phyloP scores from a whole-genome alignment of 805 yeast species.

The Candida nemodendra region DNA sequence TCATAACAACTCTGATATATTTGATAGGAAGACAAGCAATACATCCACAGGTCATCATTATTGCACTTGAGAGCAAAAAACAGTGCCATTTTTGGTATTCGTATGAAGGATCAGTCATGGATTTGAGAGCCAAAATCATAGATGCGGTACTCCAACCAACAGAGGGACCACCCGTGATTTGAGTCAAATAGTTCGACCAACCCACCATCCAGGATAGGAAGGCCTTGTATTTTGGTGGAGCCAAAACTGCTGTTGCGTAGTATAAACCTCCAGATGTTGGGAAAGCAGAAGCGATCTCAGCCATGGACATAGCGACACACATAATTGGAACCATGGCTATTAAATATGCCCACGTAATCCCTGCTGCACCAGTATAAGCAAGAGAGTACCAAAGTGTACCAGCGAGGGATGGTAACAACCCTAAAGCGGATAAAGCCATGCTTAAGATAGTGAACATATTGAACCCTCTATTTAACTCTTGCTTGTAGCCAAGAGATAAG shows the following conservation, averaged over 20 bases:
- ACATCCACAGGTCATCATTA: slow-evolving; percentile 45
- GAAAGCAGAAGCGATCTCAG: slow-evolving; percentile 62
- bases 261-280: slow-evolving; percentile 72
- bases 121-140: slow-evolving; percentile 52
- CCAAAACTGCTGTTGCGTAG: slow-evolving; percentile 61
- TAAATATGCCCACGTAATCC: slow-evolving; percentile 63
- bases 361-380: slow-evolving; percentile 60
- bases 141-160: slow-evolving; percentile 57
- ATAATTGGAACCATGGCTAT: slow-evolving; percentile 55
- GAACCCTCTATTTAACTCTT: slow-evolving; percentile 64
- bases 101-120: slow-evolving; percentile 40
- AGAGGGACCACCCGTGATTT: slow-evolving; percentile 61
- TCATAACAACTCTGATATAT: slow-evolving; percentile 51
- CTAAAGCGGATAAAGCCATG: slow-evolving; percentile 63
- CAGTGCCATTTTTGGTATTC: slow-evolving; percentile 47
- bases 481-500: slow-evolving; percentile 60
- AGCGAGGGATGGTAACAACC: slow-evolving; percentile 65
- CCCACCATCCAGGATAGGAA: slow-evolving; percentile 61
- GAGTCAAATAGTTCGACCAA: slow-evolving; percentile 65
- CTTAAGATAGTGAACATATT: slow-evolving; percentile 55
- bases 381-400: slow-evolving; percentile 61
- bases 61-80: slow-evolving; percentile 51
- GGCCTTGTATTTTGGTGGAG: slow-evolving; percentile 55
- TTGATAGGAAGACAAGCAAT: slow-evolving; percentile 55
- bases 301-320: slow-evolving; percentile 59